Conservation (phyloP, 345 rosid genomes). For the Salix exigua region DNA sequence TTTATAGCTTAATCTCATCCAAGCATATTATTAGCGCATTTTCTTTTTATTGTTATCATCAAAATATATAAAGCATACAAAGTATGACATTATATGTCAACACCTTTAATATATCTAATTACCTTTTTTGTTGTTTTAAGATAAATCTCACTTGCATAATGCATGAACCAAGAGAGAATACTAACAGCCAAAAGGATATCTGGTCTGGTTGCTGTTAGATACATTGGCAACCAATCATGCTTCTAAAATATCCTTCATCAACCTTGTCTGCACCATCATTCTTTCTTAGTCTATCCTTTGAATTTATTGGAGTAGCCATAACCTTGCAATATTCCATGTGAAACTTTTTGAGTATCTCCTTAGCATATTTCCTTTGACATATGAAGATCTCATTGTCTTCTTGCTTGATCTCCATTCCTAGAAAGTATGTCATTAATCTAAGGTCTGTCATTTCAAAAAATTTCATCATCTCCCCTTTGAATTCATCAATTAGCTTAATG, state of each 20-base stretch:
- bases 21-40: too few species aligned
- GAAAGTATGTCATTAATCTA: neutral
- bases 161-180: neutral
- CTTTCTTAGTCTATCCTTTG: neutral
- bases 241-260: neutral
- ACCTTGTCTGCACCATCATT: neutral
- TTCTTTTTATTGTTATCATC: too few species aligned
- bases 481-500: neutral
- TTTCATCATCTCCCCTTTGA: neutral
- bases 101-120: neutral
- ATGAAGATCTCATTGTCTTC: neutral
- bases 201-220: neutral
- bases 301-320: neutral
- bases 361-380: neutral
- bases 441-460: neutral
- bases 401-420: neutral
- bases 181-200: neutral
- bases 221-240: neutral
- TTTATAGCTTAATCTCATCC: too few species aligned
- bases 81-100: too few species aligned
- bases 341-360: neutral
- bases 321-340: neutral
- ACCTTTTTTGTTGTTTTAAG: neutral
- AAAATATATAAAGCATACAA: too few species aligned
- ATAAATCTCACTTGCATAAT: neutral